These are phyloP conservation scores for Acorus calamus DNA, from an alignment of 106 monocot species.

Conservation along the genomic window DNA sequence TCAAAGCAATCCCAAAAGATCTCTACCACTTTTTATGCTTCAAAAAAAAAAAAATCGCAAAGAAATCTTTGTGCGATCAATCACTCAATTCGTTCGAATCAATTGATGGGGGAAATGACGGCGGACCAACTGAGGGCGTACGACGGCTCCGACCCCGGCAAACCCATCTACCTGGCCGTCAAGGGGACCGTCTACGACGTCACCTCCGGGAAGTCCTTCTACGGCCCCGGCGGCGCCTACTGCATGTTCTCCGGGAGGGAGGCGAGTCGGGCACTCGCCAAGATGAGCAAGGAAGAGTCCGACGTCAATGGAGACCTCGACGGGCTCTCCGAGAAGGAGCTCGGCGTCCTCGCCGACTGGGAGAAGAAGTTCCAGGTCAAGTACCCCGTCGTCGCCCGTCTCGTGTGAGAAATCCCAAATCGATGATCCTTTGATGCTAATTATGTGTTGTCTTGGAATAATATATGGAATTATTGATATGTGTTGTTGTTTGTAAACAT, in stretches of 20 bases:
- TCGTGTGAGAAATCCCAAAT: constrained; percentile 3
- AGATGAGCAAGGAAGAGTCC: constrained; percentile 82
- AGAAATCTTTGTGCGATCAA: no score
- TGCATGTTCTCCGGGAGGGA: constrained; percentile 83
- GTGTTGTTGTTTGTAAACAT: no score
- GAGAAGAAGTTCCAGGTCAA: constrained; percentile 87
- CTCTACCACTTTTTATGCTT: no score
- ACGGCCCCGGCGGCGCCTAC: constrained; percentile 86
- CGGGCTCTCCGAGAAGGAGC: constrained; percentile 79
- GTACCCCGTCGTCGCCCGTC: constrained; percentile 81
- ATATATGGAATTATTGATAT: no score
- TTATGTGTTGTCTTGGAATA: no score
- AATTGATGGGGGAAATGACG: constrained; percentile 38
- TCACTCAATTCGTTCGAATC: no score
- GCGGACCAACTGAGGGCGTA: constrained; percentile 49
- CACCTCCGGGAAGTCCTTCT: constrained; percentile 58
- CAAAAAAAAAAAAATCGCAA: no score
- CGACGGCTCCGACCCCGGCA: constrained; percentile 54
- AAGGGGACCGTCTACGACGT: constrained; percentile 76
- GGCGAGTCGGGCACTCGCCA: constrained; percentile 73
- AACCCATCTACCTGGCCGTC: constrained; percentile 84
- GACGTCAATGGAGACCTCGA: constrained; percentile 54
- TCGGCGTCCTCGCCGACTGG: constrained; percentile 73
- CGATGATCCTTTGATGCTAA: no score
- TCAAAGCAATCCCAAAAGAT: no score